A percentile compares a stretch with the other conserved stretches of the same genome.
These are phyloP conservation scores for Chytriomyces hyalinus DNA, from an alignment of 192 early-diverging fungal species.

Conservation along the genomic window DNA sequence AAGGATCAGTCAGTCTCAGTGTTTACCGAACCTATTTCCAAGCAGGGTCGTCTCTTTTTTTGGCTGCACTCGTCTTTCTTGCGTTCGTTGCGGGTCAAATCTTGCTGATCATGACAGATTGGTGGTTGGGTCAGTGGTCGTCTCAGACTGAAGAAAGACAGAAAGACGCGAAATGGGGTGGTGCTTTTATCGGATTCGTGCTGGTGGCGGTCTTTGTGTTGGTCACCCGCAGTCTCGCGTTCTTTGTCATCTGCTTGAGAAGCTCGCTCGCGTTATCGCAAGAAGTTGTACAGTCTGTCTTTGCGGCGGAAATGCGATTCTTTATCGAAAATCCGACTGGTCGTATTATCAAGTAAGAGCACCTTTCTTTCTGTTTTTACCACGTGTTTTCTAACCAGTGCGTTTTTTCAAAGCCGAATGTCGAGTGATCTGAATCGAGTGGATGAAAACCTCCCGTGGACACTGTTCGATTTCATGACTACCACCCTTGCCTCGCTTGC, in stretches of 20 bases:
- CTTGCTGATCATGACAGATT: constrained; percentile 53
- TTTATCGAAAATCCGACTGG: constrained; percentile 71
- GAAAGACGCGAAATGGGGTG: constrained; percentile 40
- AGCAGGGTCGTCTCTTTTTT: constrained; percentile 36
- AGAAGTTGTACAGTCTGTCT: constrained; percentile 49
- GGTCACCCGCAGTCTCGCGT: constrained; percentile 54
- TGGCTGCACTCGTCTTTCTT: constrained; percentile 33
- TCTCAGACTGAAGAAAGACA: constrained; percentile 44
- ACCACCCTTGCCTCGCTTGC: constrained; percentile 58
- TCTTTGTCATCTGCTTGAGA: constrained; percentile 59
- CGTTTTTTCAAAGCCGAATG: constrained; percentile 29
- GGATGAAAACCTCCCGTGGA: constrained; percentile 51
- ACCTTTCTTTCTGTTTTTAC: constrained; percentile 45
- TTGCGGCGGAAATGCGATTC: constrained; percentile 62
- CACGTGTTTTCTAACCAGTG: background rate
- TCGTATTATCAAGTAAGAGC: constrained; percentile 58
- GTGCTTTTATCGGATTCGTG: constrained; percentile 50
- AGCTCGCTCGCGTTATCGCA: constrained; percentile 43
- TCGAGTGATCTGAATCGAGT: constrained; percentile 63
- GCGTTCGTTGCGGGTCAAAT: constrained; percentile 47
- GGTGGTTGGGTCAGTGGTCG: constrained; percentile 68
- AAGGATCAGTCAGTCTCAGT: constrained; percentile 41
- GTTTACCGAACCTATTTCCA: constrained; percentile 50
- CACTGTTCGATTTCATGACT: background rate
- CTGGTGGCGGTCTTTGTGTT: constrained; percentile 55